phyloP scores from a whole-genome alignment of 1,284 basidiomycete genomes.

The Peniophora sp. region DNA sequence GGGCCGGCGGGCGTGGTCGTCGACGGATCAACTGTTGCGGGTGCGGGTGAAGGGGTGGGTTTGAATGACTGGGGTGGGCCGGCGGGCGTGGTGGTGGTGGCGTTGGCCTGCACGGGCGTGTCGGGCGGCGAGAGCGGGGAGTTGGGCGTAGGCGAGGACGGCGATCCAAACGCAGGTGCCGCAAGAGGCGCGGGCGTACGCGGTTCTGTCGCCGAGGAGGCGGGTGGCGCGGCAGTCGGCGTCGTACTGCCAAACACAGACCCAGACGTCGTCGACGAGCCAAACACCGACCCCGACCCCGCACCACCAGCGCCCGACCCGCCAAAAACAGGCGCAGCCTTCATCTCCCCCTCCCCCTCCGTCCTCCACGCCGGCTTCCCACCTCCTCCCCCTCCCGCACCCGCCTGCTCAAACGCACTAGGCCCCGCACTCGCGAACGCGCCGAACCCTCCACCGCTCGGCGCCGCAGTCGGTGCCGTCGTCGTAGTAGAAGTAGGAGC shows the following conservation, averaged over 20 bases:
- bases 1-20: background rate
- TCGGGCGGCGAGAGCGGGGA: background rate
- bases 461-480: constrained; percentile 3
- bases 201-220: background rate
- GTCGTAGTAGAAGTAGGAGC: too few species aligned
- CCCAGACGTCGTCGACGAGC: background rate
- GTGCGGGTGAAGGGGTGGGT: background rate
- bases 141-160: background rate
- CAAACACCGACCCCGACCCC: background rate
- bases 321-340: constrained; percentile 3
- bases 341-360: background rate
- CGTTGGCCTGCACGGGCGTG: background rate
- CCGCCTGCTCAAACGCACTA: constrained; percentile 20
- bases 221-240: background rate
- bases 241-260: background rate
- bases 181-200: background rate
- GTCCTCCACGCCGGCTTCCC: background rate
- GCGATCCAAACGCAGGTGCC: background rate
- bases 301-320: background rate
- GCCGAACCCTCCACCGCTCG: constrained; percentile 1
- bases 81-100: background rate
- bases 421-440: constrained; percentile 7
- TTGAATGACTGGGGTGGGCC: background rate
- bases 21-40: background rate
- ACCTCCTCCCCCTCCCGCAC: background rate